Evolutionary conservation across 805 yeast species (phyloP), one percentile per base, ranked within the genome.

Genomic region (Candida dendrica): DNA sequence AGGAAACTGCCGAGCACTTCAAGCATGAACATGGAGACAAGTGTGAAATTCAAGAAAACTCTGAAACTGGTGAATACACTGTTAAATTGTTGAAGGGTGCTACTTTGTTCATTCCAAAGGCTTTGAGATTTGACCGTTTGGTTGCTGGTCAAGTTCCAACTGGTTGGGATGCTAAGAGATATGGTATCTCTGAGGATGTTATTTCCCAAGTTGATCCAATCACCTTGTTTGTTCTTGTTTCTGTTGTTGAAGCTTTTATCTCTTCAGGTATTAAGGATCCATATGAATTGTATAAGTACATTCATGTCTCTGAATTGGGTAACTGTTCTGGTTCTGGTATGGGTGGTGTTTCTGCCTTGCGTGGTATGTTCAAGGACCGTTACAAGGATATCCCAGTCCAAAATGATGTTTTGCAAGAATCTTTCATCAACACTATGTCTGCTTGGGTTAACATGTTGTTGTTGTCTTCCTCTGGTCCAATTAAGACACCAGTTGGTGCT

Each of bases 401-500:
- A 73, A 93, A 87, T 63, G 99, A 93, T 69, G 84, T 93, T 53
- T 74, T 93, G 55, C 98, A 91, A 71, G 99, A 93, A 70, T 90
- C 98, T 46, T 93, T 93, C 71, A 90, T 95, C 72, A 93, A 93
- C 75, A 93, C 98, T 41, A 91, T 93, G 97, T 77, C 96, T 48
- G 98, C 99, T 48, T 93, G 99, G 99, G 97, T 93, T 54, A 93
- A 93, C 63, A 93, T 93, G 99, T 77, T 93, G 74, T 73, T 95
- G 63, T 74, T 93, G 48, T 91, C 98, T 15, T 84, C 98, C 6
- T 88, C 97, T 45, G 99, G 99, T 69, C 99, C 99, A 47, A 89
- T 90, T 67, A 90, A 90, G 77, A 95, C 99, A 24, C 98, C 99
- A 41, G 98, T 93, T 43, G 99, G 95, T 72, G 99, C 99, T 34